Base-by-base conservation (phyloP, 768 basidiomycete species). In the Thelephora ganbajun region DNA sequence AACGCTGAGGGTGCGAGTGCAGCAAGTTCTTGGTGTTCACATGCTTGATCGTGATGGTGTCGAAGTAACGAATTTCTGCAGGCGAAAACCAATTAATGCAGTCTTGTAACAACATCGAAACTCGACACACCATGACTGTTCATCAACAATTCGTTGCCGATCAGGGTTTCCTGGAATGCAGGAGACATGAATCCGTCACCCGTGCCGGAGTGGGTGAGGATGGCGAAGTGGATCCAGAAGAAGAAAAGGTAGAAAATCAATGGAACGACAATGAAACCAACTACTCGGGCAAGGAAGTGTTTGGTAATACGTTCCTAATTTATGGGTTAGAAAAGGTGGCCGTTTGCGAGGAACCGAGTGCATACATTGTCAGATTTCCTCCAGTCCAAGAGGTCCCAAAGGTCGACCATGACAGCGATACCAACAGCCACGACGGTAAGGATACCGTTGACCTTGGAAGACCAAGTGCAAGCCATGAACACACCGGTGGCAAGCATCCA, bases 101-200 rank as follows among this genome's bases (percentile, higher is more conserved):
- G 5, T 46, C 43, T 35, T 47, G 48, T 42, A n/a, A 35, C 11
- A 48, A 9, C 11, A 37, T n/a, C 14, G 49, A 18, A 4, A 42
- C 4, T 0, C 14, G 6, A 54, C 71, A 48, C 55, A 92, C 94
- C 94, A 68, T 93, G 84, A 54, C 89, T 86, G 58, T 89, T 89
- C 52, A 97, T 61, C 48, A 97, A 66, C 64, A 99, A 71, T 58
- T 98, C 92, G 55, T 96, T 99, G 26, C 91, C 92, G 18, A 71
- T 64, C 45, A 99, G 70, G 14, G 92, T 96, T 66, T 98, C 92
- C 65, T 99, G 96, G 78, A 99, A 99, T 4, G 80, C 82, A 5
- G 96, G 93, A 60, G 86, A 91, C 96, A 98, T 98, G 69, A 98
- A 99, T 35, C 73, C 71, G 59, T 98, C 96, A 5, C 96, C 96